phyloP scores from a whole-genome alignment of 192 early-diverging fungal species.

The Entomortierella chlamydospora region DNA sequence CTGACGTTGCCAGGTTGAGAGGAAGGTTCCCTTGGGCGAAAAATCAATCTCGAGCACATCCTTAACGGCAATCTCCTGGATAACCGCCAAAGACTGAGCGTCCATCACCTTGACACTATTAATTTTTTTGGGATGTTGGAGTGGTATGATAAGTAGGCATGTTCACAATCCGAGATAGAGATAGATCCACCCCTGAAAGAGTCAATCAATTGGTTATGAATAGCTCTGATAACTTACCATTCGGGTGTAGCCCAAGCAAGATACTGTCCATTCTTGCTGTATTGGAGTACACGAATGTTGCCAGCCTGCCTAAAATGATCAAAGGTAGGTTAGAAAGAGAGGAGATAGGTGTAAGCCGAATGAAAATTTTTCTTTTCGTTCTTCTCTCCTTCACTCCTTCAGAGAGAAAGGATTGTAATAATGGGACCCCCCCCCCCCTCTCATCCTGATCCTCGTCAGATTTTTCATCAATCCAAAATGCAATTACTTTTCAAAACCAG shows the following conservation, averaged over 20 bases:
- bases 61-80: conserved; percentile 70
- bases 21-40: conserved; percentile 89
- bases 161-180: too few relatives aligned
- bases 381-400: too few relatives aligned
- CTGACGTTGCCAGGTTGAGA: conserved; percentile 91
- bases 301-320: conserved; percentile 46
- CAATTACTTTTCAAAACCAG: conserved; percentile 65
- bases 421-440: too few relatives aligned
- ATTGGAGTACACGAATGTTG: conserved; percentile 68
- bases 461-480: not conserved
- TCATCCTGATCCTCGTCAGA: not conserved
- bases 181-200: too few relatives aligned
- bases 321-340: not conserved
- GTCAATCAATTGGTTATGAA: too few relatives aligned
- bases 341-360: not conserved
- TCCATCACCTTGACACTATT: conserved; percentile 79
- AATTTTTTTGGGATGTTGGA: too few relatives aligned
- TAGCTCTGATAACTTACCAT: conserved; percentile 50
- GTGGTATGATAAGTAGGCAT: too few relatives aligned
- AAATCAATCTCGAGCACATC: conserved; percentile 89
- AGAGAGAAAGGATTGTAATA: too few relatives aligned
- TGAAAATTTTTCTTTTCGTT: not conserved
- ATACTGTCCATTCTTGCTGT: conserved; percentile 78
- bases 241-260: conserved; percentile 75
- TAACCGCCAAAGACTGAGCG: conserved; percentile 69